phyloP scores from a whole-genome alignment of 441 rosid genomes.

The Erodium trifolium region DNA sequence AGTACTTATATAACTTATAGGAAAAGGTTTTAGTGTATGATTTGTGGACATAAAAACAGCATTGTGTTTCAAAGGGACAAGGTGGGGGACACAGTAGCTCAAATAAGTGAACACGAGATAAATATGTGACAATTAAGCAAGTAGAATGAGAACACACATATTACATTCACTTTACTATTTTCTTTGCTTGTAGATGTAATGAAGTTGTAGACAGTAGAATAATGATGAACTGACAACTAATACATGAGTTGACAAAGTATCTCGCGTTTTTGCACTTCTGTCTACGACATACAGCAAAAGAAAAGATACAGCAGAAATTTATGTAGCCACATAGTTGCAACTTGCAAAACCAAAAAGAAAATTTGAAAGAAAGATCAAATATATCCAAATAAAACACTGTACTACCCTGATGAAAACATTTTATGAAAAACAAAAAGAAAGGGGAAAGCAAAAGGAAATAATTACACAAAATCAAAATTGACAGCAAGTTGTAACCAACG shows the following conservation, averaged over 20 bases:
- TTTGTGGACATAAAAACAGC: too few species aligned
- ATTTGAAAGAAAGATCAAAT: not conserved
- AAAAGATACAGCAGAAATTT: not conserved
- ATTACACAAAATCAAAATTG: not conserved
- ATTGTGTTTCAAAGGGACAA: too few species aligned
- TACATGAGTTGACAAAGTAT: not conserved
- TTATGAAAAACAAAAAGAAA: not conserved
- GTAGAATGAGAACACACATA: too few species aligned
- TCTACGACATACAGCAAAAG: not conserved
- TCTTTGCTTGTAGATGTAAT: too few species aligned
- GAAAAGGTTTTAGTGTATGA: too few species aligned
- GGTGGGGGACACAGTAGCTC: too few species aligned
- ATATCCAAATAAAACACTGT: not conserved
- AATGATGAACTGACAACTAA: not conserved
- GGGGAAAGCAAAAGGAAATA: conserved; percentile 4
- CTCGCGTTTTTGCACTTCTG: too few species aligned
- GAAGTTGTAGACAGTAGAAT: not conserved
- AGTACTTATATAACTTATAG: too few species aligned
- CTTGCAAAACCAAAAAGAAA: not conserved
- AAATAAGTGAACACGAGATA: too few species aligned
- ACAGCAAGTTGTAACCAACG: not conserved
- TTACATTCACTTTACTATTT: too few species aligned
- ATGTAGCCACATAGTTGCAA: not conserved
- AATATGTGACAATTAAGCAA: too few species aligned
- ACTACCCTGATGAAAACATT: not conserved